A percentile compares a stretch with the other conserved stretches of the same genome.
Evolutionary conservation across 768 basidiomycete species (phyloP).

Genomic region (Leucosporidium creatinivorum): DNA sequence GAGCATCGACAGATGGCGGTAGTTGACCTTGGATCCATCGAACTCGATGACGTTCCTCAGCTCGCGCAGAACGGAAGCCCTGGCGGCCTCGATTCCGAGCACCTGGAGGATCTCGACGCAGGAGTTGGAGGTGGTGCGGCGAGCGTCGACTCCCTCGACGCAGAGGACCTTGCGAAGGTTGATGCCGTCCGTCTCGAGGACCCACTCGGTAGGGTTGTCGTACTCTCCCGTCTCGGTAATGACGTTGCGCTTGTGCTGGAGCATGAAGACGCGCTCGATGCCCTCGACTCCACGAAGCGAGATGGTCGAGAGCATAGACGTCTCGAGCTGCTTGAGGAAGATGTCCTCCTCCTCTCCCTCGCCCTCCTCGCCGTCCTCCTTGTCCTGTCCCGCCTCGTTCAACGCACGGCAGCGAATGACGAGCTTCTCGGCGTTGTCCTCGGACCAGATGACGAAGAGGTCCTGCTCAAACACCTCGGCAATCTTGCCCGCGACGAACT

Average conservation of each 20-base stretch:
- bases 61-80: conserved; percentile 88
- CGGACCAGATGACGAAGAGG: conserved; percentile 95
- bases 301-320: conserved; percentile 92
- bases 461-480: conserved; percentile 92
- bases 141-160: conserved; percentile 88
- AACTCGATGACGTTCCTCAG: conserved; percentile 94
- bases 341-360: conserved; percentile 78
- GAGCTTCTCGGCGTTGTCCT: conserved; percentile 96
- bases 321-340: conserved; percentile 91
- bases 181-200: conserved; percentile 92
- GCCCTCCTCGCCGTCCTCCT: conserved; percentile 50
- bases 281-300: conserved; percentile 85
- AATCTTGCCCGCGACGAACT: conserved; percentile 85
- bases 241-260: conserved; percentile 71
- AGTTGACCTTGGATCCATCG: conserved; percentile 99
- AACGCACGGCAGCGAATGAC: conserved; percentile 89
- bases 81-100: conserved; percentile 92
- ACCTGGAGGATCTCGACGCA: conserved; percentile 91
- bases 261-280: conserved; percentile 87
- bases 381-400: conserved; percentile 71
- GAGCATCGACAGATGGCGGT: conserved; percentile 89
- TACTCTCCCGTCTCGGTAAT: conserved; percentile 55
- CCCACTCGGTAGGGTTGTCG: conserved; percentile 64
- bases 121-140: conserved; percentile 91
- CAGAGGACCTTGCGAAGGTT: conserved; percentile 93